Base-by-base conservation (phyloP, 495 filamentous ascomycete species). In the Monascus purpureus region DNA sequence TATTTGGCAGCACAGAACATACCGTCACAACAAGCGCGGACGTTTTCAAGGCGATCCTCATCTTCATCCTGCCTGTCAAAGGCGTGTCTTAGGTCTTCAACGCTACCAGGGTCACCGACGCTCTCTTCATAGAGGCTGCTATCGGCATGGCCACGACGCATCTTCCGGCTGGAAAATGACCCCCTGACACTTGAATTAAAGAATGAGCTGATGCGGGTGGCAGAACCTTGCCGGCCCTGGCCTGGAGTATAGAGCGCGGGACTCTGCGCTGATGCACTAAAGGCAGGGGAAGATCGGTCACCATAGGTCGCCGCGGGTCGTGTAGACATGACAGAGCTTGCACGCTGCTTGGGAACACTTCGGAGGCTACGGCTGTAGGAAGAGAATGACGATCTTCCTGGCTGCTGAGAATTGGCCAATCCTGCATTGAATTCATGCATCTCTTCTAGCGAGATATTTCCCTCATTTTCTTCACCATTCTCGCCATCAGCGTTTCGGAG, bases 11-110 rank as follows among this genome's bases (percentile, higher is more conserved):
- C n/a, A n/a, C n/a, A n/a, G 34, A 35, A 43, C 28, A 32, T 36
- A 88, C 85, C 90, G 72, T 95, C 90, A 55, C 90, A 97, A 60
- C 90, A 97, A 32, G 86, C 87, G 50, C 90, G 68, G 29, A 97
- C 90, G 49, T 97, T 94, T 60, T 94, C 92, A 41, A 97, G 65
- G 36, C 75, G 63, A 45, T 85, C 82, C 11, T 72, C 59, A 36
- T 81, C 77, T 30, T 66, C 58, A 41, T 93, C 82, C 41, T 86
- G 77, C 36, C 63, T 57, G 46, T 84, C 80, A 41, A 84, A 78
- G 31, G 78, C 73, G 33, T 73, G 66, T 36, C 80, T 65, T 19
- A 93, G 43, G 47, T 93, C 83, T 41, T 93, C 86, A 5, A 75
- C 74, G 39, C 79, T 85, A 44, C 87, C 79, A 32, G 75, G 71